Evolutionary conservation across 2,329 filamentous ascomycete species (phyloP).

Genomic region (Teratosphaeria viscida): DNA sequence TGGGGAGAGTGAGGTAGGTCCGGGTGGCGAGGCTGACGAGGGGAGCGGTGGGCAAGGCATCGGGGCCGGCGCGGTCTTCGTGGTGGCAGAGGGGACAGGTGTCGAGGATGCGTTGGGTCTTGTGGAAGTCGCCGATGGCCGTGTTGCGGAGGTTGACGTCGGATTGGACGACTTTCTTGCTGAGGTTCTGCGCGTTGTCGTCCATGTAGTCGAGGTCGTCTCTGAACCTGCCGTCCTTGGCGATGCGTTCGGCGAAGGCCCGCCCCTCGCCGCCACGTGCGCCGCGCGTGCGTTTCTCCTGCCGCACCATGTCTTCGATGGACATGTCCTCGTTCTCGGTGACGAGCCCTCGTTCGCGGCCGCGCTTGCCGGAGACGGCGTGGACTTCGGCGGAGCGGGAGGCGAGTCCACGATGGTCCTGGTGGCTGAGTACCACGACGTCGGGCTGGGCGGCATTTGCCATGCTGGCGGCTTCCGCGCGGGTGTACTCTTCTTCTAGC

Average conservation of each 20-base stretch:
- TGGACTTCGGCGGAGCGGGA: slow-evolving; percentile 71
- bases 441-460: slow-evolving; percentile 47
- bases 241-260: slow-evolving; percentile 81
- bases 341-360: slow-evolving; percentile 72
- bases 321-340: slow-evolving; percentile 92
- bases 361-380: slow-evolving; percentile 66
- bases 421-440: slow-evolving; percentile 71
- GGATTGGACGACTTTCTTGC: slow-evolving; percentile 75
- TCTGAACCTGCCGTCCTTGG: slow-evolving; percentile 83
- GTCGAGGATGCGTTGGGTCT: slow-evolving; percentile 77
- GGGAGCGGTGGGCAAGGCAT: slow-evolving; percentile 66
- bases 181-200: slow-evolving; percentile 85
- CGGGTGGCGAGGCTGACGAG: slow-evolving; percentile 77
- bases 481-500: slow-evolving; percentile 76
- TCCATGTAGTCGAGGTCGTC: slow-evolving; percentile 95
- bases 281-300: slow-evolving; percentile 76
- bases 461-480: slow-evolving; percentile 54
- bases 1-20: slow-evolving; percentile 78
- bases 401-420: slow-evolving; percentile 82
- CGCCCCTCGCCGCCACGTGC: slow-evolving; percentile 59
- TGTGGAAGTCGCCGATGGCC: slow-evolving; percentile 81
- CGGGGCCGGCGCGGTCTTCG: slow-evolving; percentile 53
- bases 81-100: slow-evolving; percentile 85
- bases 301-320: slow-evolving; percentile 92
- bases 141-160: slow-evolving; percentile 79